These are phyloP conservation scores for Pyrus betulifolia DNA, from an alignment of 306 rosid species.

Conservation along the genomic window DNA sequence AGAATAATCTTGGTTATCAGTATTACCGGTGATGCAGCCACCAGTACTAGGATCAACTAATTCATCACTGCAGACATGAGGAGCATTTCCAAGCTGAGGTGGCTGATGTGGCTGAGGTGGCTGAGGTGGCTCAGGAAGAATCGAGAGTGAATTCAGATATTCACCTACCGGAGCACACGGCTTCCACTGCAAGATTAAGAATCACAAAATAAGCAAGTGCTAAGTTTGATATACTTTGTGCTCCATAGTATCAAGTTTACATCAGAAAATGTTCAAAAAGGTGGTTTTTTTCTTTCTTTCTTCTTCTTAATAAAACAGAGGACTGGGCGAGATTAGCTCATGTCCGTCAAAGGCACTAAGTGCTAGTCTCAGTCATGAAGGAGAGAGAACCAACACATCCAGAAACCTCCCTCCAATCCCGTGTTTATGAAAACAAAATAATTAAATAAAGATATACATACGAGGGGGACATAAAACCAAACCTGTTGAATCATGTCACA, in stretches of 20 bases:
- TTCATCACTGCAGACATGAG: neutral
- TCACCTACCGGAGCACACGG: neutral
- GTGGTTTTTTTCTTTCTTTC: too few species aligned
- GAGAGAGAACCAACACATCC: too few species aligned
- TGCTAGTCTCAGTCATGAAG: too few species aligned
- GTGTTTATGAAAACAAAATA: too few species aligned
- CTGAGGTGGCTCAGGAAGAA: neutral
- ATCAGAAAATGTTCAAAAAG: too few species aligned
- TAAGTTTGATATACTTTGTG: too few species aligned
- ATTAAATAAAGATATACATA: neutral
- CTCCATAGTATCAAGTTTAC: too few species aligned
- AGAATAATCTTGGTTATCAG: neutral
- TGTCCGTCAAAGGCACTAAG: too few species aligned
- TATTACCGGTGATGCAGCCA: neutral
- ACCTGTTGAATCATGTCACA: neutral
- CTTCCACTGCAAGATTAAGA: neutral
- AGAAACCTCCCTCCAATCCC: too few species aligned
- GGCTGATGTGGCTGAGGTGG: neutral
- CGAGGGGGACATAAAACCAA: neutral
- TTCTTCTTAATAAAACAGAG: too few species aligned
- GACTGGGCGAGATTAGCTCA: too few species aligned
- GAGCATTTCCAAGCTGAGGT: neutral
- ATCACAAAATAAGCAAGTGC: neutral
- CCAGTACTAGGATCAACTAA: conserved; percentile 5
- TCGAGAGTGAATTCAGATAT: neutral